Base-by-base conservation (phyloP, 768 basidiomycete genomes). In the Stropharia rugosoannulata region DNA sequence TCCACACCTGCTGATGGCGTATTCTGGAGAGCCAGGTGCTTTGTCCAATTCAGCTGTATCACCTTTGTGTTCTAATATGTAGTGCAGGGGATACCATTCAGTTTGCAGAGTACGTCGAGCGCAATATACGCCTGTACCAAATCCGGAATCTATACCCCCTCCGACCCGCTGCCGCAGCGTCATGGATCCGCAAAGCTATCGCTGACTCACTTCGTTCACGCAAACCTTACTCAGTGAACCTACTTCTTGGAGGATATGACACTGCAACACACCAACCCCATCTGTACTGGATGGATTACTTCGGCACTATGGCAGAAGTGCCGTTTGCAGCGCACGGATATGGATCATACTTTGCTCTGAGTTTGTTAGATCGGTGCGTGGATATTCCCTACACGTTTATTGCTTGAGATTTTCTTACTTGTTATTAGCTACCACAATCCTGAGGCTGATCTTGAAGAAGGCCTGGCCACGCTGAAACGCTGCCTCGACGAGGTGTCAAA, bases 281-380 rank as follows among this genome's bases (percentile, higher is more conserved):
- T 59, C 79, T 96, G 11, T 97, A 95, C 77, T 98, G 95, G 95
- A 79, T 98, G 57, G 97, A 99, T 75, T 94, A 96, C 71, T 80
- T 97, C 32, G 97, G 97, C 22, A 96, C 97, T 5, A 80, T 90
- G 66, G 82, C 87, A 3, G 83, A 86, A 53, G 89, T 97, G 11
- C 95, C 95, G 0, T 99, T 95, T 68, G 95, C 86, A 13, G 95
- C 94, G 0, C 96, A 98, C 66, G 97, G 97, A 2, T 95, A 98
- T 68, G 97, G 94, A 42, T 82, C 87, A 54, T 97, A 95, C 74
- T 97, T 98, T 71, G 88, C 86, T 9, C 73, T 98, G 62, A 86
- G 89, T 83, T 89, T 96, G 68, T 80, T 98, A 52, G 97, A 99
- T 68, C 80, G 91, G 91, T 92, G 55, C 38, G 82, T 67, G n/a